These are phyloP conservation scores for Fraxinus greggii DNA, from an alignment of 305 asterid genomes.

Conservation along the genomic window DNA sequence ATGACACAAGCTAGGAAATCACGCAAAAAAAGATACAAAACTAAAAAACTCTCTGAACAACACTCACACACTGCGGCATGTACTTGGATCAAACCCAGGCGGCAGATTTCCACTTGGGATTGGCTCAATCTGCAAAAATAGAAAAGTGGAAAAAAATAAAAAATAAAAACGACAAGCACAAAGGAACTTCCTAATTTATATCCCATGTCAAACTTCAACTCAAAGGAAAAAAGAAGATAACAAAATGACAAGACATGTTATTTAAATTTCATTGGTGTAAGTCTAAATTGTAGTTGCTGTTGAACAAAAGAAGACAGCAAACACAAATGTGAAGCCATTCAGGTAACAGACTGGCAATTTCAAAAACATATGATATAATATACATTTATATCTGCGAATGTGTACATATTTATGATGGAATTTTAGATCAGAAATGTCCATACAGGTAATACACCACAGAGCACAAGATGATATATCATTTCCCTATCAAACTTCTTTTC, in stretches of 20 bases:
- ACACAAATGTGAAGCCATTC: neutral
- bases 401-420: neutral
- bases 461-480: neutral
- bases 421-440: neutral
- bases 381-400: neutral
- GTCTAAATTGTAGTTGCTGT: neutral
- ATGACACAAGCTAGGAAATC: slow-evolving; percentile 6
- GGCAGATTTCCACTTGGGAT: slow-evolving; percentile 90
- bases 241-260: slow-evolving; percentile 1
- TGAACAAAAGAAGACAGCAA: neutral
- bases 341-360: neutral
- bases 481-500: neutral
- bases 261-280: neutral
- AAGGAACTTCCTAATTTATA: slow-evolving; percentile 11
- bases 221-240: neutral
- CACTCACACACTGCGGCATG: slow-evolving; percentile 98
- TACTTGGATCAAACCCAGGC: slow-evolving; percentile 89
- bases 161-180: slow-evolving; percentile 16
- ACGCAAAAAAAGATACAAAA: slow-evolving; percentile 1
- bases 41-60: slow-evolving; percentile 29
- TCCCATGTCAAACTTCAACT: slow-evolving; percentile 24
- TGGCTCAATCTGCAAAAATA: slow-evolving; percentile 86
- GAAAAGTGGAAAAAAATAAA: slow-evolving; percentile 23
- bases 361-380: neutral
- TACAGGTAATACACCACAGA: slow-evolving; percentile 1